A percentile compares a stretch with the other conserved stretches of the same genome.
Evolutionary conservation across 169 alveolate species (phyloP).

Genomic region (Eimeria sp.): DNA sequence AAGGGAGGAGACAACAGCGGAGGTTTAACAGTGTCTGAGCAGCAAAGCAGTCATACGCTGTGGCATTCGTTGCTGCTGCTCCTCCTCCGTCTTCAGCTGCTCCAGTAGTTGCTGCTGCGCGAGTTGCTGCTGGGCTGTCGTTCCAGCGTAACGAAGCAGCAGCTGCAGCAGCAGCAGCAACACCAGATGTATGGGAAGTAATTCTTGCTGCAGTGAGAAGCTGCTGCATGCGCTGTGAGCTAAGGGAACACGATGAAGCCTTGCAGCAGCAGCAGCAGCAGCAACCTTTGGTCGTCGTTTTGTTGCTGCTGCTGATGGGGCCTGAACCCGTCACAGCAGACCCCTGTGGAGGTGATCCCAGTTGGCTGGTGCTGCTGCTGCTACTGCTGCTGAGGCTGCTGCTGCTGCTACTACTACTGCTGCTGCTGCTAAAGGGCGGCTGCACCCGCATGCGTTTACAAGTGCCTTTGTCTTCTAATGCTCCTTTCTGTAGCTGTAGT

Average conservation of each 20-base stretch:
- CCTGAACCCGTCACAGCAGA: background rate
- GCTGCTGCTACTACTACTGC: background rate
- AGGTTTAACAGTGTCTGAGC: background rate
- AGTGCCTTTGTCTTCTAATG: background rate
- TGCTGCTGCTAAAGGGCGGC: background rate
- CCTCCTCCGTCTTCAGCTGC: background rate
- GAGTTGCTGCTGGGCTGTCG: background rate
- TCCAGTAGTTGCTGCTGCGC: slow-evolving; percentile 1
- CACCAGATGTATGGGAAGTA: background rate
- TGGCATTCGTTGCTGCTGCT: slow-evolving; percentile 12
- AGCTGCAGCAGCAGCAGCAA: slow-evolving; percentile 21
- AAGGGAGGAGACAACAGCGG: slow-evolving; percentile 23
- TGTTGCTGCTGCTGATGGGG: slow-evolving; percentile 48
- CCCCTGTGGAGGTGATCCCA: background rate
- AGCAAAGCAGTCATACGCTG: background rate
- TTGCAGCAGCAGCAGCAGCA: slow-evolving; percentile 71
- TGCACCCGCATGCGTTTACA: slow-evolving; percentile 12
- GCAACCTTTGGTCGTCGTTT: background rate
- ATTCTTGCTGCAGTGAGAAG: background rate
- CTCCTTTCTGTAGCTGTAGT: background rate
- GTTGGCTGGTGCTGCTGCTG: background rate
- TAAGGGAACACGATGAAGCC: background rate
- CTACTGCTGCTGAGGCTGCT: slow-evolving; percentile 46
- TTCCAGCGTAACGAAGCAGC: background rate
- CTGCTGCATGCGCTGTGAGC: slow-evolving; percentile 8